Conservation (phyloP, 2,329 filamentous ascomycete genomes). For the Beauveria caledonica region DNA sequence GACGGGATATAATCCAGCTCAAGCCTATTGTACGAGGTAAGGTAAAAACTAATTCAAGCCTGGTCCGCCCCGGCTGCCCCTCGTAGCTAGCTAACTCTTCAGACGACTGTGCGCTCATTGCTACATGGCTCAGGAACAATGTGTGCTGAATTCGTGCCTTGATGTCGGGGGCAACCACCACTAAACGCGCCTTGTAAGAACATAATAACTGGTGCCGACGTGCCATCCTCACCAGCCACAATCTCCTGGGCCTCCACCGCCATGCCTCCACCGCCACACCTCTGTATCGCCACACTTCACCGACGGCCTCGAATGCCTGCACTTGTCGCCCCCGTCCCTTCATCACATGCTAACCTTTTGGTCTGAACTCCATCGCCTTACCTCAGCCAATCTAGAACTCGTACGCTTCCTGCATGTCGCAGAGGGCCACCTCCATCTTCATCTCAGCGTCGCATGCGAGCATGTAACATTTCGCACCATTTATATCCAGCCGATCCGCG, state of each 20-base stretch:
- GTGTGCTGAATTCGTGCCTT: background rate
- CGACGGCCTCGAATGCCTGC: background rate
- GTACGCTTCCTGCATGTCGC: background rate
- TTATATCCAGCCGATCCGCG: background rate
- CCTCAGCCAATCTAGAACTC: background rate
- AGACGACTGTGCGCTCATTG: background rate
- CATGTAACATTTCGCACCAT: slow-evolving; percentile 2
- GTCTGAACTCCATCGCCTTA: background rate
- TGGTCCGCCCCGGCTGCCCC: background rate
- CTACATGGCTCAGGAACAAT: background rate
- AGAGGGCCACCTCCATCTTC: background rate
- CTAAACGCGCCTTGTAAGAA: too few relatives aligned
- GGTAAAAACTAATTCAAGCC: background rate
- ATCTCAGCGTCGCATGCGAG: background rate
- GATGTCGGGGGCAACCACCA: background rate
- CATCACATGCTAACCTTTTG: slow-evolving; percentile 2
- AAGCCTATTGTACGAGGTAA: background rate
- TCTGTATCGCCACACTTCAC: background rate
- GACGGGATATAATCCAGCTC: too few relatives aligned
- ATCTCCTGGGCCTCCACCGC: background rate
- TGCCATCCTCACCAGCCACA: background rate
- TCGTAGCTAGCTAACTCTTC: background rate
- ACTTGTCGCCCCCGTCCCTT: background rate
- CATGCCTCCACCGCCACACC: background rate
- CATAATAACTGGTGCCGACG: too few relatives aligned